phyloP scores from a whole-genome alignment of 1,139 yeast genomes.

The Saccharomyces pastorianus region DNA sequence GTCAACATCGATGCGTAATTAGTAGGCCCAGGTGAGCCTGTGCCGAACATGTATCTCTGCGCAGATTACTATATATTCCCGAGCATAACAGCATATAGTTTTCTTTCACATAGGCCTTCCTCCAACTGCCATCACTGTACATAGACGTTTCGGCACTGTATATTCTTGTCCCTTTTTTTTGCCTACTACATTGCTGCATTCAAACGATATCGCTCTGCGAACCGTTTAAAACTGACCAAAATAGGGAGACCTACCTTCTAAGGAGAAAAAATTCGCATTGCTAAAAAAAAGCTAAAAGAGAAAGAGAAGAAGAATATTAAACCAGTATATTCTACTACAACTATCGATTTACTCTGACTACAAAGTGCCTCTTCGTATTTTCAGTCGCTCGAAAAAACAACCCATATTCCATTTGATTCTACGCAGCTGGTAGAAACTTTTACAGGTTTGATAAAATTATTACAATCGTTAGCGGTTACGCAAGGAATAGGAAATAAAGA shows the following conservation, averaged over 20 bases:
- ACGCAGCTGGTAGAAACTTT: background rate
- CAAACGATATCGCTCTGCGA: conserved; percentile 1
- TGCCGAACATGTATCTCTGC: background rate
- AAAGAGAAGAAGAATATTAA: background rate
- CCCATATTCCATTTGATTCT: background rate
- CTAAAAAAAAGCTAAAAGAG: background rate
- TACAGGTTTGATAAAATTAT: background rate
- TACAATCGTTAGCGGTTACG: background rate
- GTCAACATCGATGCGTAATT: background rate
- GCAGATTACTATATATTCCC: background rate
- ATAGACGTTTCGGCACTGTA: background rate
- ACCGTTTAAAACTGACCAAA: background rate
- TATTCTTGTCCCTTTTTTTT: background rate
- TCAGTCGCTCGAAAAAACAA: background rate
- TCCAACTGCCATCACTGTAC: background rate
- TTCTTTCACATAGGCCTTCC: background rate
- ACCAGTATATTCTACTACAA: background rate
- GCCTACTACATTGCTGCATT: background rate
- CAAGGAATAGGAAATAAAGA: background rate
- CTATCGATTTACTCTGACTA: background rate
- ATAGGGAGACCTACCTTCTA: background rate
- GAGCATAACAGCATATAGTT: background rate
- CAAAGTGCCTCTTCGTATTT: background rate
- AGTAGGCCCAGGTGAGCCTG: background rate
- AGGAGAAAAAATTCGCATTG: background rate